phyloP scores from a whole-genome alignment of 129 eudicot genomes.

The Tanacetum coccineum region DNA sequence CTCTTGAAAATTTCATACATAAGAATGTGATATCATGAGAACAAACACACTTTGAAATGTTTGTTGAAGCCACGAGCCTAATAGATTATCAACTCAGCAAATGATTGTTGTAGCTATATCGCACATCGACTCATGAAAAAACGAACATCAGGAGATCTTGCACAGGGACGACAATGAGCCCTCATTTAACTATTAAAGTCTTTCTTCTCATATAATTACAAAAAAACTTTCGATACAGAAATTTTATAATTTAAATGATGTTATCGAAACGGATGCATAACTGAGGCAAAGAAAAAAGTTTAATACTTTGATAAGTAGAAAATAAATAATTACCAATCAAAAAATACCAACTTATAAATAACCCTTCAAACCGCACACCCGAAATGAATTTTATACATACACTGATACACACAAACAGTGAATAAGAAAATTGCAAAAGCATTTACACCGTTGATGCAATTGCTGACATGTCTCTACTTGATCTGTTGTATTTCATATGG shows the following conservation, averaged over 20 bases:
- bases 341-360: conserved; percentile 18
- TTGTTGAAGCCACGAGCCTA: no score
- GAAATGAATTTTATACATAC: conserved; percentile 20
- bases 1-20: no score
- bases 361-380: conserved; percentile 14
- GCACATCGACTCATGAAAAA: no score
- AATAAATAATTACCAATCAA: conserved; percentile 5
- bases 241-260: neutral
- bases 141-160: no score
- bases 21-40: no score
- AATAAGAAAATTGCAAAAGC: conserved; percentile 6
- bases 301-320: neutral
- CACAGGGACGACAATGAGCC: no score
- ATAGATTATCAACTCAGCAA: no score
- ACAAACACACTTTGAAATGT: no score
- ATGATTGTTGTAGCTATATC: no score
- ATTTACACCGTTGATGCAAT: conserved; percentile 28
- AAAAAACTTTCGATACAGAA: no score
- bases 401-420: conserved; percentile 19
- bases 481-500: conserved; percentile 84
- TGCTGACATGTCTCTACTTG: conserved; percentile 47
- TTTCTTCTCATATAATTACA: neutral
- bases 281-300: neutral
- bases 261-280: neutral
- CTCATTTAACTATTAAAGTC: neutral